Percentiles rank a stretch among this genome's conserved stretches.
phyloP scores from a whole-genome alignment of 768 basidiomycete genomes.

The Termitomyces sp. region DNA sequence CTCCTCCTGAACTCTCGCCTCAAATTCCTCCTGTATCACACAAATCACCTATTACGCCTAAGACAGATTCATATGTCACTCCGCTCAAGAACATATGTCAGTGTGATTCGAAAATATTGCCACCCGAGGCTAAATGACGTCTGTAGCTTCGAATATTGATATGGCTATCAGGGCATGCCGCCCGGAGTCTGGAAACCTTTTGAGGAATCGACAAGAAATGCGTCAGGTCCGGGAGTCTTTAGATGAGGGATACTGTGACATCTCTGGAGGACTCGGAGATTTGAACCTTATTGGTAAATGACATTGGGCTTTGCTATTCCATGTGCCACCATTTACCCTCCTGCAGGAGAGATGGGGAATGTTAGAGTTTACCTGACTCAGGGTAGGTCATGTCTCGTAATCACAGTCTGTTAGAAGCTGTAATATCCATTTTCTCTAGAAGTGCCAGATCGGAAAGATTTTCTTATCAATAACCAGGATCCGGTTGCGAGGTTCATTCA shows the following conservation, averaged over 20 bases:
- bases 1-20: conserved; percentile 10
- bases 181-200: conserved; percentile 54
- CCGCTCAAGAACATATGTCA: conserved; percentile 39
- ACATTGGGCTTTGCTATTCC: not conserved
- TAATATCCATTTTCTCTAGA: conserved; percentile 34
- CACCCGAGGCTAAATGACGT: conserved; percentile 8
- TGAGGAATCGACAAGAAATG: conserved; percentile 66
- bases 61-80: conserved; percentile 22
- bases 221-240: conserved; percentile 66
- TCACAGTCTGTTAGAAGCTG: no score
- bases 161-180: conserved; percentile 71
- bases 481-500: conserved; percentile 67
- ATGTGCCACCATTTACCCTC: not conserved
- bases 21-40: conserved; percentile 8
- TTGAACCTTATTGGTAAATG: conserved; percentile 55
- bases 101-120: conserved; percentile 3
- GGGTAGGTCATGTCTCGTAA: conserved; percentile 33
- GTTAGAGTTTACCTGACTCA: conserved; percentile 60
- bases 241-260: conserved; percentile 81
- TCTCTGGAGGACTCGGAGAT: conserved; percentile 59
- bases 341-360: conserved; percentile 51
- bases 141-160: conserved; percentile 56
- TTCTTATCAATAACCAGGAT: conserved; percentile 51
- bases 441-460: conserved; percentile 41
- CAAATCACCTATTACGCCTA: conserved; percentile 10